Percentiles rank a stretch among this genome's conserved stretches.
Conservation (phyloP, 345 rosid genomes). For the Syzygium jambos region DNA sequence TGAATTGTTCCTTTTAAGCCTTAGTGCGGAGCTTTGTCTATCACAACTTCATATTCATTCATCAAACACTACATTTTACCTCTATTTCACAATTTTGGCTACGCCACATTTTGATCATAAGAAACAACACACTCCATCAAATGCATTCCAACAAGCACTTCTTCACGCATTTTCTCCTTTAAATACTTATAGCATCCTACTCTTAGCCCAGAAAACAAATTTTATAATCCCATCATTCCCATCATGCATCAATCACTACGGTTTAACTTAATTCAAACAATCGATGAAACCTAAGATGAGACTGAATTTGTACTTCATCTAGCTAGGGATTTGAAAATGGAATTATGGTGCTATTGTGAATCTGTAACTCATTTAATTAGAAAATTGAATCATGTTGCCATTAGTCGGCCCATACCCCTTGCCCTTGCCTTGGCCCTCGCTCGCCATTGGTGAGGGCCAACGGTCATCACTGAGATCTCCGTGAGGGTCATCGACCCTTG, state of each 20-base stretch:
- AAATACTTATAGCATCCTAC: not conserved
- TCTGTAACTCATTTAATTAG: not conserved
- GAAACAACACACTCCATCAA: not conserved
- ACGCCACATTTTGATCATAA: not conserved
- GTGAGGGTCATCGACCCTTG: too few relatives aligned
- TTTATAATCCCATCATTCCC: not conserved
- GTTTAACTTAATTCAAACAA: not conserved
- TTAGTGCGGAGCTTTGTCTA: not conserved
- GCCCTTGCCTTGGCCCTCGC: not conserved
- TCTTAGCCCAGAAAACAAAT: not conserved
- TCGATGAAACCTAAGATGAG: not conserved
- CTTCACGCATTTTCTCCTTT: not conserved
- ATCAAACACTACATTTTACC: not conserved
- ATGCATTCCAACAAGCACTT: not conserved
- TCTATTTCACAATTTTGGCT: not conserved
- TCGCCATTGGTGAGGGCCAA: not conserved
- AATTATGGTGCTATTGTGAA: not conserved
- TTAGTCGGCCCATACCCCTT: not conserved
- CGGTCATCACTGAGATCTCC: not conserved
- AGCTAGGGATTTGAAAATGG: not conserved
- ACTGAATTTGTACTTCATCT: not conserved
- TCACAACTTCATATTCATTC: not conserved
- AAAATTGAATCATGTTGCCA: not conserved
- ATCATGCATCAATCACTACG: not conserved
- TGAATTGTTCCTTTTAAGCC: not conserved